A percentile compares a stretch with the other conserved stretches of the same genome.
Evolutionary conservation across 179 eudicot species (phyloP).

Genomic region (Beta lomatogona): DNA sequence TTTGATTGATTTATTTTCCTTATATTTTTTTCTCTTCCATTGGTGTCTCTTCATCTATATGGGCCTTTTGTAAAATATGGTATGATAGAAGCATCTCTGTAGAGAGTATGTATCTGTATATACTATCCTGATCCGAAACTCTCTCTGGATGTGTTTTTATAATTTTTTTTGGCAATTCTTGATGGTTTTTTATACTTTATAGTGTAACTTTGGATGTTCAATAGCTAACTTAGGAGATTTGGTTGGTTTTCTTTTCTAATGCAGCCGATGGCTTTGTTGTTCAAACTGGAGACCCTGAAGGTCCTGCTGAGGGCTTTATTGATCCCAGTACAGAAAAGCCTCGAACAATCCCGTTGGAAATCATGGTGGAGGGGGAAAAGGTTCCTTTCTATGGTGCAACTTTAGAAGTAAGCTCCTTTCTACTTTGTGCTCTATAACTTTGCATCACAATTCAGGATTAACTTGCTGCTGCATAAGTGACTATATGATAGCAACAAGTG

Average conservation of each 20-base stretch:
- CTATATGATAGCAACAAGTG: not conserved
- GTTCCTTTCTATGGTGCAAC: constrained; percentile 86
- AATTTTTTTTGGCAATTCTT: no score
- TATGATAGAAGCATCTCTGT: not conserved
- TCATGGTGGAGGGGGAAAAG: constrained; percentile 90
- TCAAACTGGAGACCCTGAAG: constrained; percentile 99
- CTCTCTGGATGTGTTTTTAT: not conserved
- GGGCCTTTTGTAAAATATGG: not conserved
- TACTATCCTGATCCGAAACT: not conserved
- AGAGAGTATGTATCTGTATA: not conserved
- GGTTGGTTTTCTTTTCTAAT: constrained; percentile 19
- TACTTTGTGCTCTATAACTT: not conserved
- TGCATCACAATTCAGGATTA: not conserved
- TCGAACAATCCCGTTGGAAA: constrained; percentile 85
- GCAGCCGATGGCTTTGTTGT: constrained; percentile 99
- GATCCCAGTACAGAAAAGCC: constrained; percentile 98
- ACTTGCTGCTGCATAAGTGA: not conserved
- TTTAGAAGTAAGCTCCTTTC: constrained; percentile 68
- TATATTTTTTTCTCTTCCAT: not conserved
- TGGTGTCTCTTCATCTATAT: no score
- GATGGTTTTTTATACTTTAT: not conserved
- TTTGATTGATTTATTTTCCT: not conserved
- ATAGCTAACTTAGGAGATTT: not conserved
- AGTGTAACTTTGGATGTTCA: not conserved
- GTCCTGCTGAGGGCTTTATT: constrained; percentile 97